Evolutionary conservation across 2,329 filamentous ascomycete genomes (phyloP).

Genomic region (Fusarium sp.): DNA sequence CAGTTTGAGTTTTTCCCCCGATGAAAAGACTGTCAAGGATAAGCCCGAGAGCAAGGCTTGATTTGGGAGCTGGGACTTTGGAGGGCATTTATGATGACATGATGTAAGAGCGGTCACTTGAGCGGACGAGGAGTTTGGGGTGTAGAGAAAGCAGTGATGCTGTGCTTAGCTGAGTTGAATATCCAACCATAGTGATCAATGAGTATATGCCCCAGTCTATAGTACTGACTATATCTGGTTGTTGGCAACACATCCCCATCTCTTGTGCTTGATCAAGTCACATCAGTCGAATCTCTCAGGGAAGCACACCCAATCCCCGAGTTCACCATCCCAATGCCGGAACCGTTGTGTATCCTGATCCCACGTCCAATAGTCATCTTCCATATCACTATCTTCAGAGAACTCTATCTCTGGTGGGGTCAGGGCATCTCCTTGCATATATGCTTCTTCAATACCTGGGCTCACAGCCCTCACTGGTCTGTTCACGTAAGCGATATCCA

Average conservation of each 20-base stretch:
- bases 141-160: not conserved
- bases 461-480: not conserved
- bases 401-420: slow-evolving; percentile 35
- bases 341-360: slow-evolving; percentile 27
- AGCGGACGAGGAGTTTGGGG: not conserved
- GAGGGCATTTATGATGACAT: not conserved
- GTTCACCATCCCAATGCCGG: slow-evolving; percentile 39
- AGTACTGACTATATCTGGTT: not conserved
- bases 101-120: not conserved
- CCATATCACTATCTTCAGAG: slow-evolving; percentile 30
- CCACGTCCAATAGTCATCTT: slow-evolving; percentile 40
- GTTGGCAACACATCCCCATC: not conserved
- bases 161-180: slow-evolving; percentile 4
- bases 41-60: slow-evolving; percentile 50
- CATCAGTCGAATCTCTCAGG: slow-evolving; percentile 41
- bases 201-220: not conserved
- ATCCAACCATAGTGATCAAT: slow-evolving; percentile 1
- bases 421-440: slow-evolving; percentile 26
- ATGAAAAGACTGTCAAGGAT: slow-evolving; percentile 62
- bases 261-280: not conserved
- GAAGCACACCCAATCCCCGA: slow-evolving; percentile 36
- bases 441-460: slow-evolving; percentile 26
- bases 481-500: slow-evolving; percentile 6
- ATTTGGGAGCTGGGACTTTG: not conserved
- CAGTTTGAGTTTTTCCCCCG: slow-evolving; percentile 80